Percentiles rank a stretch among this genome's conserved stretches.
These are phyloP conservation scores for Anthracocystis panici-leucophaei DNA, from an alignment of 1,284 basidiomycete species.

Conservation along the genomic window DNA sequence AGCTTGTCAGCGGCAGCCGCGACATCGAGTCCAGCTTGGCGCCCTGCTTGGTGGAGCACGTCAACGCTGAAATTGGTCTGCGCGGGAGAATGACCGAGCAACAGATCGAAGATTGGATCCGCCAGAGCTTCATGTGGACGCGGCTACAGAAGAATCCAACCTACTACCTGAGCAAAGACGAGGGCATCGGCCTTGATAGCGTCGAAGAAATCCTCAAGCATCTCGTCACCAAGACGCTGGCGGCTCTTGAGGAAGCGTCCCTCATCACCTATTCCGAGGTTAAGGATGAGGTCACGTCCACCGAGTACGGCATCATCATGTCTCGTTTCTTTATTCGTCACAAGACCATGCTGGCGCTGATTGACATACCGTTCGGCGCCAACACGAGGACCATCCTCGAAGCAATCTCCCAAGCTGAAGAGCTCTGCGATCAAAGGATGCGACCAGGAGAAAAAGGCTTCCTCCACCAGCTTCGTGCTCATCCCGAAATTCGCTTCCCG, in stretches of 20 bases:
- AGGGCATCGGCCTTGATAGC: slow-evolving; percentile 36
- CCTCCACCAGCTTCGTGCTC: slow-evolving; percentile 22
- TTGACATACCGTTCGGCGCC: slow-evolving; percentile 24
- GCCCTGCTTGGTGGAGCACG: slow-evolving; percentile 51
- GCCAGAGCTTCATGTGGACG: slow-evolving; percentile 49
- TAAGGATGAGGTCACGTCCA: slow-evolving; percentile 26
- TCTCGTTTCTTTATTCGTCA: slow-evolving; percentile 55
- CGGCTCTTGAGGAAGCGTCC: slow-evolving; percentile 26
- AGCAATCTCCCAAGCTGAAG: slow-evolving; percentile 58
- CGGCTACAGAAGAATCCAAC: slow-evolving; percentile 56
- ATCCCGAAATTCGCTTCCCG: slow-evolving; percentile 60
- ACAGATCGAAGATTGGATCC: slow-evolving; percentile 44
- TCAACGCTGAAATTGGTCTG: slow-evolving; percentile 60
- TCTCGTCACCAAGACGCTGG: slow-evolving; percentile 36
- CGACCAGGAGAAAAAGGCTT: slow-evolving; percentile 68
- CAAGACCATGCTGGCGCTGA: slow-evolving; percentile 53
- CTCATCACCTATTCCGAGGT: slow-evolving; percentile 27
- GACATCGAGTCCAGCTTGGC: slow-evolving; percentile 57
- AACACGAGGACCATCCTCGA: slow-evolving; percentile 40
- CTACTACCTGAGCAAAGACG: slow-evolving; percentile 44
- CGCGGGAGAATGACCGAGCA: slow-evolving; percentile 18
- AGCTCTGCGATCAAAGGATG: slow-evolving; percentile 66
- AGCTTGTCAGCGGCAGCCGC: slow-evolving; percentile 47
- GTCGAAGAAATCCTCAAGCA: slow-evolving; percentile 42
- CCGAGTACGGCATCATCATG: slow-evolving; percentile 59